Evolutionary conservation across 768 basidiomycete genomes (phyloP).

Genomic region (Cystofilobasidium capitatum): DNA sequence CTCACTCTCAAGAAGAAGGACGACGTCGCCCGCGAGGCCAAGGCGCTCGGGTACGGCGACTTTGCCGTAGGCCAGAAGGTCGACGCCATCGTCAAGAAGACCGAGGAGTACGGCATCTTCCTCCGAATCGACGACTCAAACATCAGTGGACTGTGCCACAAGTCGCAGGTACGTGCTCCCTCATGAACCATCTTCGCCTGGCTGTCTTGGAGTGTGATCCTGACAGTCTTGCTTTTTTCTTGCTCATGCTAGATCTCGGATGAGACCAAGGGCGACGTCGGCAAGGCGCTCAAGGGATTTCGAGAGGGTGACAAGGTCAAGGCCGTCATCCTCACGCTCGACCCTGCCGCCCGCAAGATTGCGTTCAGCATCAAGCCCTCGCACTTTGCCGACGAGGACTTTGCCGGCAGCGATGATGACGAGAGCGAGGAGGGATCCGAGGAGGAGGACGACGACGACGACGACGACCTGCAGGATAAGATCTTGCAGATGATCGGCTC

Average conservation of each 20-base stretch:
- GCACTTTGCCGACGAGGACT: slow-evolving; percentile 62
- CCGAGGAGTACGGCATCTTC: slow-evolving; percentile 88
- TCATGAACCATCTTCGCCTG: background rate
- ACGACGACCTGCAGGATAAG: slow-evolving; percentile 36
- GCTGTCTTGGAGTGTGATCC: background rate
- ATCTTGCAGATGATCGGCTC: slow-evolving; percentile 29
- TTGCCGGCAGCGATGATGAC: slow-evolving; percentile 36
- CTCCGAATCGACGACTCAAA: slow-evolving; percentile 76
- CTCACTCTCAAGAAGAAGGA: slow-evolving; percentile 58
- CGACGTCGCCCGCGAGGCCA: slow-evolving; percentile 24
- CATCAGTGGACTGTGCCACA: slow-evolving; percentile 84
- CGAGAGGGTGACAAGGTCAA: slow-evolving; percentile 78
- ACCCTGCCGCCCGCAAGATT: slow-evolving; percentile 69
- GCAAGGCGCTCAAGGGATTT: slow-evolving; percentile 68
- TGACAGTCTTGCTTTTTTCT: background rate
- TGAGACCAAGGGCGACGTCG: slow-evolving; percentile 68
- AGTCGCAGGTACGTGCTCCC: slow-evolving; percentile 58
- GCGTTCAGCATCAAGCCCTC: slow-evolving; percentile 79
- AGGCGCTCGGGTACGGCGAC: slow-evolving; percentile 42
- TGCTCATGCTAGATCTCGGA: slow-evolving; percentile 61
- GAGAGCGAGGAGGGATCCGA: slow-evolving; percentile 40
- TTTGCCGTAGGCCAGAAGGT: slow-evolving; percentile 72
- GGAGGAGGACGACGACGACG: slow-evolving; percentile 46
- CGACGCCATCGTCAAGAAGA: slow-evolving; percentile 62
- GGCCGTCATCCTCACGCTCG: slow-evolving; percentile 61